Evolutionary conservation across 768 basidiomycete species (phyloP), one percentile per base, ranked within the genome.

Genomic region (Pisolithus orientalis): DNA sequence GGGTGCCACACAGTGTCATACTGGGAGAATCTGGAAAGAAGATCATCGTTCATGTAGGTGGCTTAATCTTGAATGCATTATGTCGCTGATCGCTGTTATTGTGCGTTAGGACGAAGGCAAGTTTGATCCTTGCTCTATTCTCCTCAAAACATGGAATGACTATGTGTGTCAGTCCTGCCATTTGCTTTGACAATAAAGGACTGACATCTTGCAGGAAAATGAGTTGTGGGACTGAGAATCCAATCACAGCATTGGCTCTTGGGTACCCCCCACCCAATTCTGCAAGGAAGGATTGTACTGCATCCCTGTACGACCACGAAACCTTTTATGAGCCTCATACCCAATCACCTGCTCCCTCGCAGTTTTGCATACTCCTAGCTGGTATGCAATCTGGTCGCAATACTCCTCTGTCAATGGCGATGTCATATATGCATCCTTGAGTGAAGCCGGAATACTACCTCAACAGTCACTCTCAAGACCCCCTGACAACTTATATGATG

Each of bases 191-290:
- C 37, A 51, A 40, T 39, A 46, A 53, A 34, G 46, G 31, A 59
- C 37, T 38, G 17, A 42, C 40, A 17, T 16, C n/a, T 42, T 16
- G 14, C 29, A 91, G 88, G 86, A 92, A 77, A 96, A 94, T 62
- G 94, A 95, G 67, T 81, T 96, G 10, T 97, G 94, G 94, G 94
- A 96, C 64, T 93, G 94, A 68, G 94, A 95, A 58, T 94, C 90
- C 0, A 94, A 94, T 62, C 93, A 95, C 69, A 93, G 90, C 55
- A 90, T 94, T 47, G 91, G 91, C 7, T 94, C 90, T 0, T 95
- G 91, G 89, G 84, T 87, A 9, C 91, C 92, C 31, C 90, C 88
- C 1, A 71, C 73, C 39, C 87, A 86, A 62, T 65, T 78, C 57
- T 83, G 79, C 57, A 85, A 82, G 60, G 84, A 86, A 27, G 88